phyloP scores from a whole-genome alignment of 306 rosid species.

The Alnus rubra region DNA sequence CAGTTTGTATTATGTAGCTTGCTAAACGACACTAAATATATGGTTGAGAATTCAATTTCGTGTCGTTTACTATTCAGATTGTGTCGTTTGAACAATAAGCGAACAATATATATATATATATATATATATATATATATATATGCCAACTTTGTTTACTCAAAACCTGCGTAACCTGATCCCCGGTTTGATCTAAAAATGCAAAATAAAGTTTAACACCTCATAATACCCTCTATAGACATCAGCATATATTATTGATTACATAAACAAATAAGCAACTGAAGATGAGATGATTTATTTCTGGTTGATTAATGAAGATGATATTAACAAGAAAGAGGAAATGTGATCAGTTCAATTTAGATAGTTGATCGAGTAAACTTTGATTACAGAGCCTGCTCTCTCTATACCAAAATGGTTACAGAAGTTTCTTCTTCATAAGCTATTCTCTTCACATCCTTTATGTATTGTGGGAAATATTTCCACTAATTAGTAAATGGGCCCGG shows the following conservation, averaged over 20 bases:
- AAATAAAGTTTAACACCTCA: conserved; percentile 15
- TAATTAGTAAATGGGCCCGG: not conserved
- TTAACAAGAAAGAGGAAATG: not conserved
- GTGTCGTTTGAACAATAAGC: too few relatives aligned
- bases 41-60: too few relatives aligned
- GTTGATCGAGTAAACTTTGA: not conserved
- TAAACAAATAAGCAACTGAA: not conserved
- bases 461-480: not conserved
- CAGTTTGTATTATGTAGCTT: too few relatives aligned
- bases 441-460: too few relatives aligned
- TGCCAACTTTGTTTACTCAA: not conserved
- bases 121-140: not conserved
- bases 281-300: not conserved
- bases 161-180: not conserved
- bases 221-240: not conserved
- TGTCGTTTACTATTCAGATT: too few relatives aligned
- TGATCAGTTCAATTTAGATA: not conserved
- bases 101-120: not conserved
- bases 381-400: not conserved
- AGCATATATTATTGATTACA: not conserved
- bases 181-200: conserved; percentile 1
- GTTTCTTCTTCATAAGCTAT: too few relatives aligned
- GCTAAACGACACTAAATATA: too few relatives aligned
- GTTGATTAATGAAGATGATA: not conserved
- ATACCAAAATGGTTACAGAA: not conserved